Evolutionary conservation across 768 basidiomycete species (phyloP).

Genomic region (Boletus vinaceobasis): DNA sequence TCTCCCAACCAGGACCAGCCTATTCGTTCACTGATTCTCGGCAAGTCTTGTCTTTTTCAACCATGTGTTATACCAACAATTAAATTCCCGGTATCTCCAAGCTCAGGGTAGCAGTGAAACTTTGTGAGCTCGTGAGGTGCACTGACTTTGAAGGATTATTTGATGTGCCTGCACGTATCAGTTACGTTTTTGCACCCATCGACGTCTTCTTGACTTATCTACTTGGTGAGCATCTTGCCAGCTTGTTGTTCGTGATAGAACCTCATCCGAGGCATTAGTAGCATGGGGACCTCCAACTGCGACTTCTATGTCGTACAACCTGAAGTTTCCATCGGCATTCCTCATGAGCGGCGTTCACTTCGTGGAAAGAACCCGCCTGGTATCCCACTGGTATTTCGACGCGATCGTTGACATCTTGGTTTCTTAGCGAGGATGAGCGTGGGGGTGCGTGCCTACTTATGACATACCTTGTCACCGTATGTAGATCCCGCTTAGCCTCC

Average conservation of each 20-base stretch:
- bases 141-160: neutral
- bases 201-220: neutral
- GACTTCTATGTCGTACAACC: neutral
- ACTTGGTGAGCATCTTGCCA: neutral
- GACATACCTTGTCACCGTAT: no score
- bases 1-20: slow-evolving; percentile 49
- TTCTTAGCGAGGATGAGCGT: neutral
- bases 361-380: neutral
- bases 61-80: neutral
- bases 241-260: no score
- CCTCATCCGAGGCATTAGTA: no score
- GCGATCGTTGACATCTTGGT: neutral
- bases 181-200: neutral
- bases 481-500: neutral
- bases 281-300: neutral
- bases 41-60: slow-evolving; percentile 14
- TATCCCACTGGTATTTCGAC: neutral
- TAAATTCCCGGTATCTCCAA: neutral
- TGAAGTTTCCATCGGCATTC: neutral
- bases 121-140: no score
- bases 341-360: neutral
- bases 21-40: slow-evolving; percentile 54
- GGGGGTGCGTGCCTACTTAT: neutral
- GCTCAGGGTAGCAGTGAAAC: neutral
- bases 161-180: neutral